Evolutionary conservation across 768 basidiomycete species (phyloP).

Genomic region (Amanita pallidorosea): DNA sequence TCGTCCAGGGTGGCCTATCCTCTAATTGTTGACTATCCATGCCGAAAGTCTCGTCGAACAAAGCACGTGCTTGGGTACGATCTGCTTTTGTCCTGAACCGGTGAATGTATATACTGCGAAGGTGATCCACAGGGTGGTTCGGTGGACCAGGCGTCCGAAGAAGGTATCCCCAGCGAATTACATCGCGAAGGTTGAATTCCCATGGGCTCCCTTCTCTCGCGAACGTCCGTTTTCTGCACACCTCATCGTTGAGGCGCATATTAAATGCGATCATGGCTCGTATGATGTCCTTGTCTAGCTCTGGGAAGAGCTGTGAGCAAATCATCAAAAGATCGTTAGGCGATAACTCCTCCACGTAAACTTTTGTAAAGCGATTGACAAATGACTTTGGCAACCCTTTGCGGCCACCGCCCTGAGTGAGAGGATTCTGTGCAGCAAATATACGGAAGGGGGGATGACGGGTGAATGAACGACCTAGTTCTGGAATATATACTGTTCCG

Average conservation of each 20-base stretch:
- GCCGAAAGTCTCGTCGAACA: slow-evolving; percentile 48
- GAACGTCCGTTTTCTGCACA: slow-evolving; percentile 53
- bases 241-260: slow-evolving; percentile 52
- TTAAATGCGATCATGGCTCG: slow-evolving; percentile 80
- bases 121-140: slow-evolving; percentile 47
- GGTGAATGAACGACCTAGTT: slow-evolving; percentile 79
- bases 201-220: slow-evolving; percentile 81
- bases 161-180: slow-evolving; percentile 78
- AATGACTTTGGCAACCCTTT: slow-evolving; percentile 98
- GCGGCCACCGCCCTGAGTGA: slow-evolving; percentile 91
- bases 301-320: slow-evolving; percentile 64
- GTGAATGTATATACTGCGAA: slow-evolving; percentile 70
- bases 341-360: slow-evolving; percentile 81
- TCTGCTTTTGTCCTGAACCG: slow-evolving; percentile 77
- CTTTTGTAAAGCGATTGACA: slow-evolving; percentile 97
- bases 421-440: slow-evolving; percentile 96
- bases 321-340: slow-evolving; percentile 68
- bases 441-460: slow-evolving; percentile 92
- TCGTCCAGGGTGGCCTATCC: slow-evolving; percentile 23
- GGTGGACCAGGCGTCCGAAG: slow-evolving; percentile 20
- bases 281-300: slow-evolving; percentile 40
- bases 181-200: slow-evolving; percentile 97
- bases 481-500: slow-evolving; percentile 90
- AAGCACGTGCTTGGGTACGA: slow-evolving; percentile 32
- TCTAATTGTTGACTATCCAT: slow-evolving; percentile 14